These are phyloP conservation scores for Alliaria petiolata DNA, from an alignment of 345 rosid species.

Conservation along the genomic window DNA sequence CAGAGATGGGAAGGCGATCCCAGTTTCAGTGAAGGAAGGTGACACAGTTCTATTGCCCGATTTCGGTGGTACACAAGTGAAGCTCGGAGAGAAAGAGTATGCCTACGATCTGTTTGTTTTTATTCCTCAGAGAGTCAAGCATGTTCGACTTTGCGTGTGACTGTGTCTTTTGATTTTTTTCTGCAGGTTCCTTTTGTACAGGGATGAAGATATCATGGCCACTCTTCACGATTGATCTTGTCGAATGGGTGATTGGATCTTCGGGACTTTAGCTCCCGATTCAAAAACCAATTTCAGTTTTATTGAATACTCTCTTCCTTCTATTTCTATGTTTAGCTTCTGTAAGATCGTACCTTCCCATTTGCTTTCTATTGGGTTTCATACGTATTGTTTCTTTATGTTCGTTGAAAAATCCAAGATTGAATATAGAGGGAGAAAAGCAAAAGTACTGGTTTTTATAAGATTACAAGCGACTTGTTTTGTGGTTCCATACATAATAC, in stretches of 20 bases:
- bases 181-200: conserved; percentile 56
- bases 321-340: no score
- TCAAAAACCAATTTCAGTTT: no score
- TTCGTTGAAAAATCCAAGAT: neutral
- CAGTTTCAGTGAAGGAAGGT: conserved; percentile 61
- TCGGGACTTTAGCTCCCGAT: neutral
- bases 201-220: conserved; percentile 73
- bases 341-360: no score
- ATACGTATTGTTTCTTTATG: neutral
- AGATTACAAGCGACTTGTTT: neutral
- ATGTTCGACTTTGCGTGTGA: neutral
- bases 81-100: conserved; percentile 71
- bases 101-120: conserved; percentile 3
- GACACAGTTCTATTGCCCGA: conserved; percentile 72
- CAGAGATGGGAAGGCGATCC: conserved; percentile 54
- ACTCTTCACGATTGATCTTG: conserved; percentile 51
- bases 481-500: neutral
- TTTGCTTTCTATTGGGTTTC: no score
- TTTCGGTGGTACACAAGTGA: conserved; percentile 72
- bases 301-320: no score
- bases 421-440: neutral
- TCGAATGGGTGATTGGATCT: neutral
- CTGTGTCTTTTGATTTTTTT: neutral
- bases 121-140: neutral
- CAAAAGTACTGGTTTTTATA: neutral